A percentile compares a stretch with the other conserved stretches of the same genome.
Evolutionary conservation across 208 protist genomes (phyloP).

Genomic region (Endotrypanum monterogeii): DNA sequence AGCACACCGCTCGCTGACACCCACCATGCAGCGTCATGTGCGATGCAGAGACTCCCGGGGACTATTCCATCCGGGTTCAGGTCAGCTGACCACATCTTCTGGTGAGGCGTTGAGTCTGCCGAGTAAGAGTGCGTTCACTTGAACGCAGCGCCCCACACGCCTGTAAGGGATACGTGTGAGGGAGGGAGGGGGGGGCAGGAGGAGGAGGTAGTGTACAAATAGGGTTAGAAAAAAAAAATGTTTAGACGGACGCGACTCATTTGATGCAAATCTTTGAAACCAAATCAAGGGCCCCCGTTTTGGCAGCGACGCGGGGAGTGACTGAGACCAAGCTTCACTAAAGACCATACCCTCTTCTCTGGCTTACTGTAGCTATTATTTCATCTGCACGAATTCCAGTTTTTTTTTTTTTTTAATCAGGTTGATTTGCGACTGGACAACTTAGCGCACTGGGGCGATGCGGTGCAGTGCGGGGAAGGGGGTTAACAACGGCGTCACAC

Average conservation of each 20-base stretch:
- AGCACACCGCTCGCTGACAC: conserved; percentile 16
- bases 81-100: conserved; percentile 21
- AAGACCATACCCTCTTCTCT: no score
- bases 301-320: not conserved
- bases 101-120: not conserved
- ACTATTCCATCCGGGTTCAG: conserved; percentile 14
- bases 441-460: no score
- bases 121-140: not conserved
- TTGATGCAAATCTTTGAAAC: not conserved
- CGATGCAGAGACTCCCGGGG: conserved; percentile 21
- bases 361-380: no score
- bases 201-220: not conserved
- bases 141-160: not conserved
- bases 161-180: not conserved
- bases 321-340: not conserved
- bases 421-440: no score
- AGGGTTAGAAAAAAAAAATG: not conserved
- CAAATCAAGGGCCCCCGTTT: not conserved
- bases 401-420: no score
- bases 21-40: conserved; percentile 30
- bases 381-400: no score
- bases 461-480: no score
- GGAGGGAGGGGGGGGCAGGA: no score
- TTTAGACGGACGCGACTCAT: no score
- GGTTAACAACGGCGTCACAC: no score